A percentile compares a stretch with the other conserved stretches of the same genome.
phyloP scores from a whole-genome alignment of 345 rosid species.

The Citrus australasica region DNA sequence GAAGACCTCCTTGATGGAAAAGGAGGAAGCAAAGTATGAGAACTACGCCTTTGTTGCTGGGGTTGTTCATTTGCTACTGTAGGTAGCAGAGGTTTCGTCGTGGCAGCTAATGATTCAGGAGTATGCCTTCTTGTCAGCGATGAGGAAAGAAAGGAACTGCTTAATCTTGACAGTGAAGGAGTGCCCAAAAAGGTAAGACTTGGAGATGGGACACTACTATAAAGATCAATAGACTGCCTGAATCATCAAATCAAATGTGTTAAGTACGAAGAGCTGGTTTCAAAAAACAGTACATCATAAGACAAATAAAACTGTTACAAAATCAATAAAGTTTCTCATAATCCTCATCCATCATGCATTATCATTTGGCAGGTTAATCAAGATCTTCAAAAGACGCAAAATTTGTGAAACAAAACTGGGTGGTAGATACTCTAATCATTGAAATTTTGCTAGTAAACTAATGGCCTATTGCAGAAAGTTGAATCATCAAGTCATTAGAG shows the following conservation, averaged over 20 bases:
- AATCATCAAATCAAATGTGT: constrained; percentile 20
- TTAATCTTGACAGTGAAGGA: constrained; percentile 49
- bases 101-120: constrained; percentile 47
- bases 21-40: constrained; percentile 44
- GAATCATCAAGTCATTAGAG: background rate
- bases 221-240: constrained; percentile 88
- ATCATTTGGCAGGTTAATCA: background rate
- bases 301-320: background rate
- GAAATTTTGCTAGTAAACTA: background rate
- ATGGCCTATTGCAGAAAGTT: background rate
- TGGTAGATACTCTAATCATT: background rate
- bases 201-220: constrained; percentile 83
- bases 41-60: constrained; percentile 40
- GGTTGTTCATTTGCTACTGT: constrained; percentile 33
- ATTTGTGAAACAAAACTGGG: background rate
- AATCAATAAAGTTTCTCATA: background rate
- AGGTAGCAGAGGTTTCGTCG: constrained; percentile 49
- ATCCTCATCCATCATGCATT: background rate
- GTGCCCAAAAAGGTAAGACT: constrained; percentile 59
- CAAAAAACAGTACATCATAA: background rate
- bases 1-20: constrained; percentile 43
- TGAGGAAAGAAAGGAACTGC: constrained; percentile 69
- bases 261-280: background rate
- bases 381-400: background rate
- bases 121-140: constrained; percentile 61